Base-by-base conservation (phyloP, 305 asterid genomes). In the Ajuga reptans region DNA sequence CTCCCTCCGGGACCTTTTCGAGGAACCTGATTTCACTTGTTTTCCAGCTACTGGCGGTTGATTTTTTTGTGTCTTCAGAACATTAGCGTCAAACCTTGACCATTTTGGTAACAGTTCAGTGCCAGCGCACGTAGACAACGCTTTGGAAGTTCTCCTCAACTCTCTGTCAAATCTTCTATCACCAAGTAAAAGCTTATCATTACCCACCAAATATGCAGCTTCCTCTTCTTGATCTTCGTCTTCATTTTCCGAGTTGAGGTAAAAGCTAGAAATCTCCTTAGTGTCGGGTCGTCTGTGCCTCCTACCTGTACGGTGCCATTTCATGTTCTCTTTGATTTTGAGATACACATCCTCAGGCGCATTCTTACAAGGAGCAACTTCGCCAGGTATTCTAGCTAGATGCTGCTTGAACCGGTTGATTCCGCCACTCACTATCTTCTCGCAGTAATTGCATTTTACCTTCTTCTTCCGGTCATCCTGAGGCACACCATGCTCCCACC, bases 391-490 rank as follows among this genome's bases (percentile, higher is more conserved):
- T 79, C 93, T 84, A 78, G 97, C 97, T 34, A 91, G 80, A 81
- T 89, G 97, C 65, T 91, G 97, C 84, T 91, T 91, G 77, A 91
- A 91, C 58, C 97, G 90, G 77, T 91, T 91, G 59, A 91, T 91
- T 54, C 97, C 97, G 0, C 96, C 97, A 51, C 97, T 91, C 54
- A 91, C 97, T 66, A 91, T 79, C 84, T 89, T 91, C 72, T 89
- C 97, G 78, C 97, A 91, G 77, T 86, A 91, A 76, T 89, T 91
- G 78, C 97, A 91, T 83, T 91, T 91, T 21, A 91, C 97, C 81
- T 89, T 91, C 82, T 91, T 91, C 79, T 91, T 91, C 87, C 96
- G 83, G 71, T 91, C 97, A 79, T 91, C 97, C 84, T 89, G 97
- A 55, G 97, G 87, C 60, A 82, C 85, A 63, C 97, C 97, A 78